Evolutionary conservation across 306 rosid species (phyloP), one percentile per base, ranked within the genome.

Genomic region (Trifolium repens): DNA sequence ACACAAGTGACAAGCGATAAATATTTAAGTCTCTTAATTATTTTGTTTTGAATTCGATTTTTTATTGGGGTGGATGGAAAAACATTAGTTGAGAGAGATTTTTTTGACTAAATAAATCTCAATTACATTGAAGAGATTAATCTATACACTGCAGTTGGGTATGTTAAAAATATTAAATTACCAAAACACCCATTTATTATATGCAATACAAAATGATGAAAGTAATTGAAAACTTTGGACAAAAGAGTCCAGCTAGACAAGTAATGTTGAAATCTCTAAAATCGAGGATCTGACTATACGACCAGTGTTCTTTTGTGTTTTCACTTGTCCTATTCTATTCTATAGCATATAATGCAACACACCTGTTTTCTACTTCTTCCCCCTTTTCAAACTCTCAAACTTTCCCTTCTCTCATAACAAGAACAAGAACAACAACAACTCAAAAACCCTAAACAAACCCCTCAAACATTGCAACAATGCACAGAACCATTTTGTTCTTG

Each of bases 201-300:
- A 22, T 22, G 24, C 24, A 22, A 22, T 22, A 22, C 24, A 22
- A 22, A 32, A 34, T 5, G n/a, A 66, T n/a, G 35, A 32, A 32
- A 32, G 35, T 32, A 32, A 32, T 32, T 32, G 35, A 32, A 32
- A 32, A 32, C 4, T 32, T 32, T 12, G 54, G 52, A 60, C 87
- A 73, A 84, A 68, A 13, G 4, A 54, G 67, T 80, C 87, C 87
- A 80, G 67, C 82, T 19, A 42, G 69, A 35, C 84, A 60, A 57
- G n/a, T n/a, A 26, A 72, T 8, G 79, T 67, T 37, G 69, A 64
- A 71, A 44, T 42, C 85, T 35, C 85, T 5, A 19, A 43, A 84
- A 82, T 72, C 79, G 82, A 87, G 85, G 71, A 66, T 53, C 77
- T 64, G 86, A 77, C 81, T 17, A 0, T 8, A 0, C 69, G 76